Conservation (phyloP, 352 stramenopile genomes). For the Globisporangium megalacanthum region DNA sequence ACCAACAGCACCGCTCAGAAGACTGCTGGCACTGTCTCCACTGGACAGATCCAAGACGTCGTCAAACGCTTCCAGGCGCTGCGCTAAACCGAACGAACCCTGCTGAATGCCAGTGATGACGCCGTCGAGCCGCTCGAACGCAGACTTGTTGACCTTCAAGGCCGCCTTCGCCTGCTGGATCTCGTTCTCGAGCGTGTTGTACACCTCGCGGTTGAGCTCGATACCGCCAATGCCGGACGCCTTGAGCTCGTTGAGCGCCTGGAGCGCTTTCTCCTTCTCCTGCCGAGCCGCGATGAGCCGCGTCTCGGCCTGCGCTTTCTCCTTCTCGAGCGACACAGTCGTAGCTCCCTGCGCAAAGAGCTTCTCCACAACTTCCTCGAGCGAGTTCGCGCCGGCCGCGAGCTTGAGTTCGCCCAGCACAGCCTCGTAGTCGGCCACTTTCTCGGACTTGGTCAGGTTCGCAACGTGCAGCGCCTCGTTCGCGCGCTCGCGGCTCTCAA, state of each 20-base stretch:
- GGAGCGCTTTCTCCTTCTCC: slow-evolving; percentile 57
- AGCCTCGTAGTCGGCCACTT: slow-evolving; percentile 61
- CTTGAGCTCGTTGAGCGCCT: slow-evolving; percentile 74
- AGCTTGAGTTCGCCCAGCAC: slow-evolving; percentile 64
- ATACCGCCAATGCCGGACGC: slow-evolving; percentile 69
- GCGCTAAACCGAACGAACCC: slow-evolving; percentile 62
- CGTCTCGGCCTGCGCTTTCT: slow-evolving; percentile 62
- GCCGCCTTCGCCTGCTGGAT: slow-evolving; percentile 68
- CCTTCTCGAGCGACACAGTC: slow-evolving; percentile 59
- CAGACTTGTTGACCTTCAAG: slow-evolving; percentile 75
- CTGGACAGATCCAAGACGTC: slow-evolving; percentile 42
- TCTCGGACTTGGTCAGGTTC: slow-evolving; percentile 65
- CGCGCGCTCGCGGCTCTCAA: slow-evolving; percentile 58
- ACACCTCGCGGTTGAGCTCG: slow-evolving; percentile 76
- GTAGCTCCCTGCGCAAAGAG: slow-evolving; percentile 56
- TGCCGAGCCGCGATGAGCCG: slow-evolving; percentile 41
- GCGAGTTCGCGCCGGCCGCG: slow-evolving; percentile 40
- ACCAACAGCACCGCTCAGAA: slow-evolving; percentile 2
- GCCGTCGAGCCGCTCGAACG: slow-evolving; percentile 65
- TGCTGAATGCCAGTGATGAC: slow-evolving; percentile 71
- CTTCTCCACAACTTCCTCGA: slow-evolving; percentile 68
- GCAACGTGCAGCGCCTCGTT: slow-evolving; percentile 59
- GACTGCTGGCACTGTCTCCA: slow-evolving; percentile 1
- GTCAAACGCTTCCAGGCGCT: slow-evolving; percentile 65
- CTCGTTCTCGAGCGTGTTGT: slow-evolving; percentile 71